A percentile compares a stretch with the other conserved stretches of the same genome.
Evolutionary conservation across 164 flowering plant species (phyloP).

Genomic region (Buxus sempervirens): DNA sequence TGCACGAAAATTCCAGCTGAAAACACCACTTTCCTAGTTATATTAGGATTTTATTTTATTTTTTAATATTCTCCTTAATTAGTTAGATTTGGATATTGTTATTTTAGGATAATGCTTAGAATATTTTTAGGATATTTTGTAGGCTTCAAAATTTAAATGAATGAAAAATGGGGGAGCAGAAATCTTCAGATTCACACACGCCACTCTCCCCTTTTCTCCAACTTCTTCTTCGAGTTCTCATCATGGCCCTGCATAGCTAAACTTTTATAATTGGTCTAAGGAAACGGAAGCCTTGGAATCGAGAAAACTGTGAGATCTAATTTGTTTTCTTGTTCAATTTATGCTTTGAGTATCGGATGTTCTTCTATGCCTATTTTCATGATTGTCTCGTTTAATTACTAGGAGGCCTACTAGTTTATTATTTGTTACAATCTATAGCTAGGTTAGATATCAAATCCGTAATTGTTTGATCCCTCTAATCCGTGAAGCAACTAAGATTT

Average conservation of each 20-base stretch:
- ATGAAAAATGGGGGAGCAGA: background rate
- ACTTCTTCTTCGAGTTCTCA: background rate
- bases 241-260: background rate
- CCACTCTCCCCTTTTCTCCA: background rate
- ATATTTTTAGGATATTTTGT: slow-evolving; percentile 4
- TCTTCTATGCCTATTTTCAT: slow-evolving; percentile 6
- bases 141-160: slow-evolving; percentile 4
- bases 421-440: background rate
- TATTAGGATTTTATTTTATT: background rate
- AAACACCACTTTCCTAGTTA: slow-evolving; percentile 6
- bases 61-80: slow-evolving; percentile 4
- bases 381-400: slow-evolving; percentile 7
- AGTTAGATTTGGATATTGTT: background rate
- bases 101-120: background rate
- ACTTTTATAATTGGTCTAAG: slow-evolving; percentile 6
- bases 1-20: slow-evolving; percentile 2
- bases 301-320: slow-evolving; percentile 9
- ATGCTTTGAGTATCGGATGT: background rate
- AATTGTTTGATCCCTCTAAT: background rate
- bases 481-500: background rate
- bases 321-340: slow-evolving; percentile 8
- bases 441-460: background rate
- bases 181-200: background rate
- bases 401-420: slow-evolving; percentile 8
- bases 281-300: slow-evolving; percentile 6